Base-by-base conservation (phyloP, 306 rosid species). In the Glycine tomentella region DNA sequence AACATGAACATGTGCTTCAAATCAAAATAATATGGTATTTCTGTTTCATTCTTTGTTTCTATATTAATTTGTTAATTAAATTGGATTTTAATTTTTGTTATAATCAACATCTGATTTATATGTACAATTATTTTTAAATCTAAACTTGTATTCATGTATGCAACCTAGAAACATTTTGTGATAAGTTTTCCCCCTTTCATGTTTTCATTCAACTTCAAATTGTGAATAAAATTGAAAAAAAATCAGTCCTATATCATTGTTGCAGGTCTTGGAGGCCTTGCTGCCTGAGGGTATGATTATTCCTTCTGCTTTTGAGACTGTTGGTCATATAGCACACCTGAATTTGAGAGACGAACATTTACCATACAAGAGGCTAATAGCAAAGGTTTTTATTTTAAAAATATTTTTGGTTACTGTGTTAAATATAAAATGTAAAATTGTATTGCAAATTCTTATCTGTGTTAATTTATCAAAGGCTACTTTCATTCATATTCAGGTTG, bases 281-380 rank as follows among this genome's bases (percentile, higher is more conserved):
- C 20, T 20, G 20, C 20, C 20, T 20, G 20, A 20, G 20, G 20
- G 20, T 20, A 20, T 20, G 0, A 20, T 20, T 20, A 20, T 20
- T 20, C 20, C 20, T 20, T 40, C 97, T 10, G 83, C 93, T 79
- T 93, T 93, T 75, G 99, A 95, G 86, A 85, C 84, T 12, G 98
- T 93, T 70, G 99, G 99, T 44, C 99, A 95, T 86, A 91, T 95
- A 72, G 97, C 93, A 34, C 99, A 93, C 83, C 82, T 93, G 75
- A 95, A 95, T 88, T 91, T 95, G 76, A 93, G 88, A 83, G 99
- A 91, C 20, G 97, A 93, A 75, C 98, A 89, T 80, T 78, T 90
- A 55, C 97, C 97, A 25, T 85, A 90, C 92, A 93, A 90, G 89
- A 91, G 84, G 56, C 90, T 95, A 44, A 93, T 95, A 82, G 99